phyloP scores from a whole-genome alignment of 495 filamentous ascomycete genomes.

The Neurospora sp. region DNA sequence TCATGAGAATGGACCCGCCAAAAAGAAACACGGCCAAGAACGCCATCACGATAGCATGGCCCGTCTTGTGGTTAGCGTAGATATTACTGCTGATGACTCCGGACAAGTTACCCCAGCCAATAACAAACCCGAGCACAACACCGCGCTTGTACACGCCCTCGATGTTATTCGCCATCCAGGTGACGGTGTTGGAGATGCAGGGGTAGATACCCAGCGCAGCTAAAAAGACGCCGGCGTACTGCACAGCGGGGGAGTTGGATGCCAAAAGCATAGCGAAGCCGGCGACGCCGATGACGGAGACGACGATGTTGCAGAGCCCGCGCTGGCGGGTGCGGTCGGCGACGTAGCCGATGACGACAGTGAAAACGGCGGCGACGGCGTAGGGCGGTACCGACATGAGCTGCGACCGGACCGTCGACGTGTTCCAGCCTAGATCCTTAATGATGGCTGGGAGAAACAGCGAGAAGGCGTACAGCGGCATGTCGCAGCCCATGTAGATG shows the following conservation, averaged over 20 bases:
- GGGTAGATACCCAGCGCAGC: slow-evolving; percentile 89
- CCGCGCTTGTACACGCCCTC: slow-evolving; percentile 92
- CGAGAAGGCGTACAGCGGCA: slow-evolving; percentile 81
- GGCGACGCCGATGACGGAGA: slow-evolving; percentile 58
- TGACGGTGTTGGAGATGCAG: slow-evolving; percentile 81
- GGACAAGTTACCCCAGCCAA: slow-evolving; percentile 90
- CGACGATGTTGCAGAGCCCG: slow-evolving; percentile 70
- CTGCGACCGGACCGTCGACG: slow-evolving; percentile 54
- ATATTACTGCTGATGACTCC: slow-evolving; percentile 75
- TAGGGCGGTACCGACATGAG: slow-evolving; percentile 85
- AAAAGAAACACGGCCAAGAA: slow-evolving; percentile 41
- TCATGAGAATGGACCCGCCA: slow-evolving; percentile 50
- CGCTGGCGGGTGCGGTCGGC: slow-evolving; percentile 71
- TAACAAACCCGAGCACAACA: slow-evolving; percentile 74
- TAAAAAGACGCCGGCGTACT: slow-evolving; percentile 78
- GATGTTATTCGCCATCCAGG: slow-evolving; percentile 81
- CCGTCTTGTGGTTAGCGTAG: slow-evolving; percentile 36
- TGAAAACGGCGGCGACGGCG: slow-evolving; percentile 67
- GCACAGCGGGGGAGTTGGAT: slow-evolving; percentile 46
- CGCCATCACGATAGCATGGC: slow-evolving; percentile 36
- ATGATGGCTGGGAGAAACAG: slow-evolving; percentile 88
- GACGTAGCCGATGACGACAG: slow-evolving; percentile 62
- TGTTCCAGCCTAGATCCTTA: slow-evolving; percentile 54
- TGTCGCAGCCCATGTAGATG: slow-evolving; percentile 68
- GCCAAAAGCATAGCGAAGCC: slow-evolving; percentile 75